Percentiles rank a stretch among this genome's conserved stretches.
Evolutionary conservation across 2,329 filamentous ascomycete species (phyloP).

Genomic region (Aspergillus costaricaensis): DNA sequence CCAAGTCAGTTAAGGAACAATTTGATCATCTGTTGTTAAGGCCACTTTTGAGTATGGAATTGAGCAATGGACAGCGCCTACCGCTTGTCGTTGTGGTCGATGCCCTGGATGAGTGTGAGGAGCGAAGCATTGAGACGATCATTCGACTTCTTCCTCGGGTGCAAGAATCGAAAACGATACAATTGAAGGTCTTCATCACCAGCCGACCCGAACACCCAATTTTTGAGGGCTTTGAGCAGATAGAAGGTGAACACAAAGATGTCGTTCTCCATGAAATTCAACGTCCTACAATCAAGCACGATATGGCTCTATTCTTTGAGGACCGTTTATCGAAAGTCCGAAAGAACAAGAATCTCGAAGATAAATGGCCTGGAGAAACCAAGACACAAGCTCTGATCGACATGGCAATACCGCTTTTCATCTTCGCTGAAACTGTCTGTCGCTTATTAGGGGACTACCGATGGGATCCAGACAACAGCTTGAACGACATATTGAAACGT

Average conservation of each 20-base stretch:
- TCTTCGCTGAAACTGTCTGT: slow-evolving; percentile 8
- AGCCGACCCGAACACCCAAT: slow-evolving; percentile 32
- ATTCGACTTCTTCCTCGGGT: slow-evolving; percentile 21
- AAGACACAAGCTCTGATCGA: neutral
- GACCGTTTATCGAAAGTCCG: slow-evolving; percentile 16
- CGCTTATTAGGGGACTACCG: slow-evolving; percentile 8
- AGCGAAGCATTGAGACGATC: slow-evolving; percentile 15
- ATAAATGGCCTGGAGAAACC: slow-evolving; percentile 11
- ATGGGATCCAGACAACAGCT: slow-evolving; percentile 12
- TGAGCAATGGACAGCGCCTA: neutral
- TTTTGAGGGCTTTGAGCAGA: slow-evolving; percentile 20
- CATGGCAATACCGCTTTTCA: slow-evolving; percentile 13
- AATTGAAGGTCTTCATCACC: slow-evolving; percentile 27
- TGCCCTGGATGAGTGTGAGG: slow-evolving; percentile 28
- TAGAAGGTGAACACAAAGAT: slow-evolving; percentile 22
- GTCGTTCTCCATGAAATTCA: slow-evolving; percentile 25
- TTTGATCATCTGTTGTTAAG: slow-evolving; percentile 28
- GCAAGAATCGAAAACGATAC: slow-evolving; percentile 1
- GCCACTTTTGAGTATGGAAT: slow-evolving; percentile 19
- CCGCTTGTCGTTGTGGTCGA: slow-evolving; percentile 25
- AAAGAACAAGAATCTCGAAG: no score
- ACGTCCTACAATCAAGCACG: slow-evolving; percentile 19
- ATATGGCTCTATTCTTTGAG: slow-evolving; percentile 24
- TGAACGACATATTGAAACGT: slow-evolving; percentile 7
- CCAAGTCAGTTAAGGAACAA: slow-evolving; percentile 11